phyloP scores from a whole-genome alignment of 2,329 filamentous ascomycete genomes.

The Aschersonia sp. region DNA sequence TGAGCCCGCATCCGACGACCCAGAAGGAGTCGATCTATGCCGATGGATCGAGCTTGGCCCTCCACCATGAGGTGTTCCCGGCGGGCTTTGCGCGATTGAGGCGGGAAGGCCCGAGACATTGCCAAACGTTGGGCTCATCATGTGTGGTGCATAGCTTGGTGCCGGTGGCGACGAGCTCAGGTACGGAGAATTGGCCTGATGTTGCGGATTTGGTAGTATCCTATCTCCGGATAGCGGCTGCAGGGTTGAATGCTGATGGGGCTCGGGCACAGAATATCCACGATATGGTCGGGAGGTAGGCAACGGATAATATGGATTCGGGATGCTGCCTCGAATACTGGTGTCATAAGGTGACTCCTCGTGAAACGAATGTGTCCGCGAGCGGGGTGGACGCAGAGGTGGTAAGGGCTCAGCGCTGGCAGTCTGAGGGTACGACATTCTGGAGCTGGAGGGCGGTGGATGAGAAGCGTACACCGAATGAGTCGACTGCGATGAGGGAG shows the following conservation, averaged over 20 bases:
- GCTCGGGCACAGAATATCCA: slow-evolving; percentile 12
- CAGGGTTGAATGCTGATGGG: slow-evolving; percentile 15
- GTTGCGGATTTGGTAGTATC: slow-evolving; percentile 19
- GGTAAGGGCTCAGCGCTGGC: slow-evolving; percentile 21
- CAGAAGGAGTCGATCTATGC: slow-evolving; percentile 22
- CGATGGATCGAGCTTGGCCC: slow-evolving; percentile 15
- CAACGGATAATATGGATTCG: slow-evolving; percentile 17
- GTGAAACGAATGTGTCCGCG: slow-evolving; percentile 17
- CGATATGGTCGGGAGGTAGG: slow-evolving; percentile 13
- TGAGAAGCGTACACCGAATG: slow-evolving; percentile 12
- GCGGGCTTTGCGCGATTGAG: slow-evolving; percentile 19
- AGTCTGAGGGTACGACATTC: slow-evolving; percentile 21
- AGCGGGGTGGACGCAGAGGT: slow-evolving; percentile 22
- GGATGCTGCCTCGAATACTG: slow-evolving; percentile 14
- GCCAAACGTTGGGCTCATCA: slow-evolving; percentile 23
- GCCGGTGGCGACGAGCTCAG: slow-evolving; percentile 20
- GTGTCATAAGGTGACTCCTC: slow-evolving; percentile 18
- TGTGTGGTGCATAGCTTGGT: slow-evolving; percentile 14
- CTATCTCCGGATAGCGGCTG: slow-evolving; percentile 16
- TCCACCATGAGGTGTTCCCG: slow-evolving; percentile 16
- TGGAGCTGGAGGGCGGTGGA: slow-evolving; percentile 10
- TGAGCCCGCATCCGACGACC: slow-evolving; percentile 20
- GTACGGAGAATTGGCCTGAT: slow-evolving; percentile 11
- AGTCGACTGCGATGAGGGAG: slow-evolving; percentile 4
- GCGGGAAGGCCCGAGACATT: slow-evolving; percentile 14